These are phyloP conservation scores for Emmonsia crescens DNA, from an alignment of 2,329 filamentous ascomycete species.

Conservation along the genomic window DNA sequence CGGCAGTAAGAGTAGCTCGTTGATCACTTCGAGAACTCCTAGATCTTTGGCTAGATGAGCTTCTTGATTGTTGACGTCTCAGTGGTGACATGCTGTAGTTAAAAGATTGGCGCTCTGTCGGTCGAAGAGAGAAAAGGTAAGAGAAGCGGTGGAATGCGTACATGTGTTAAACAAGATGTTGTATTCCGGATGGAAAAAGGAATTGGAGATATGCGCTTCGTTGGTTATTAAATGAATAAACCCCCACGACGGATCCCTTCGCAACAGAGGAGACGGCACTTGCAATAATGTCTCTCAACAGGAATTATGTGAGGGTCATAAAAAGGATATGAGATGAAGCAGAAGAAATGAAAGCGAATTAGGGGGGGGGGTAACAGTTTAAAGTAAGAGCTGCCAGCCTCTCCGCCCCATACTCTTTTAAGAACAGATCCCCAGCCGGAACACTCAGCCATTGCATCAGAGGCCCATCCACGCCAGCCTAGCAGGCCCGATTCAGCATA, in stretches of 20 bases:
- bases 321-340: background rate
- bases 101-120: background rate
- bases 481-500: background rate
- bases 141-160: background rate
- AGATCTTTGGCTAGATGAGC: conserved; percentile 34
- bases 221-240: background rate
- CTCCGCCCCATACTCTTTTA: conserved; percentile 2
- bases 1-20: conserved; percentile 5
- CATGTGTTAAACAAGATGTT: background rate
- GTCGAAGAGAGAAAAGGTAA: background rate
- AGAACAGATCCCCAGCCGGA: conserved; percentile 1
- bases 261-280: background rate
- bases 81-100: conserved; percentile 1
- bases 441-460: background rate
- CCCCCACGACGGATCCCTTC: background rate
- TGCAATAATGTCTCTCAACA: background rate
- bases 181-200: background rate
- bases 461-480: background rate
- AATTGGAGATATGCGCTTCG: background rate
- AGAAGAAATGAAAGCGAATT: background rate
- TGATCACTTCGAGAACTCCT: conserved; percentile 4
- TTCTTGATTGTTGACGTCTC: conserved; percentile 1
- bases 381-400: conserved; percentile 1
- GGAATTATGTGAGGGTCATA: background rate
- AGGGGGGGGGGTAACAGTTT: background rate